Base-by-base conservation (phyloP, 345 rosid species). In the Eucalyptus regnans region DNA sequence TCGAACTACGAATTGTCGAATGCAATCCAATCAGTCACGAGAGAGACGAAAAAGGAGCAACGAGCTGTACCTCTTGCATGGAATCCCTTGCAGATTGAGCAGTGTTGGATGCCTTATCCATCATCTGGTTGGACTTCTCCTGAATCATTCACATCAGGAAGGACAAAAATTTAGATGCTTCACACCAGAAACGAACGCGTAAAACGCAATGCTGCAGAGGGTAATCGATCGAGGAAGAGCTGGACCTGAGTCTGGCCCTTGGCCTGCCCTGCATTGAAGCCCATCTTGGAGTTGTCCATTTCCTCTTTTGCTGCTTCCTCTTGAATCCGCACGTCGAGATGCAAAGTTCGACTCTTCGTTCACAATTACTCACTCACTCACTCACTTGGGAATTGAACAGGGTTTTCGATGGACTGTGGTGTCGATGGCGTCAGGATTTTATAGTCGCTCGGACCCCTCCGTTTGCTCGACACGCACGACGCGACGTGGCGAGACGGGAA, bases 51-150 rank as follows among this genome's bases (percentile, higher is more conserved):
- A 37, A 33, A 51, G 44, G n/a, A 48, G 52, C 12, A 27, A 49
- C 8, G 2, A 85, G 54, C 29, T 56, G 62, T 23, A 96, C 99
- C 95, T 94, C 93, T 89, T 91, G 93, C 2, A 94, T 54, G 33
- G 96, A 90, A 46, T 96, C 96, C 94, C 89, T 93, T 4, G 96
- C 94, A 83, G 96, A 93, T 91, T 95, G 96, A 20, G 96, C 99
- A 86, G 94, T 94, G 90, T 92, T 88, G 88, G 90, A 56, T 7
- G 96, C 95, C 89, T 80, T 94, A 91, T 94, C 96, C 93, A 95
- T 92, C 92, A 95, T 43, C 87, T 81, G 88, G 90, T 92, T 88
- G 60, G 92, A 92, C 92, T 94, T 96, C 90, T 95, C 98, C 98
- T 96, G 92, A 43, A 41, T 41, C 87, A 37, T 60, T 5, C 27